Evolutionary conservation across 225 moss, liverwort and hornwort species (phyloP).

Genomic region (Pseudisothecium myosuroides): DNA sequence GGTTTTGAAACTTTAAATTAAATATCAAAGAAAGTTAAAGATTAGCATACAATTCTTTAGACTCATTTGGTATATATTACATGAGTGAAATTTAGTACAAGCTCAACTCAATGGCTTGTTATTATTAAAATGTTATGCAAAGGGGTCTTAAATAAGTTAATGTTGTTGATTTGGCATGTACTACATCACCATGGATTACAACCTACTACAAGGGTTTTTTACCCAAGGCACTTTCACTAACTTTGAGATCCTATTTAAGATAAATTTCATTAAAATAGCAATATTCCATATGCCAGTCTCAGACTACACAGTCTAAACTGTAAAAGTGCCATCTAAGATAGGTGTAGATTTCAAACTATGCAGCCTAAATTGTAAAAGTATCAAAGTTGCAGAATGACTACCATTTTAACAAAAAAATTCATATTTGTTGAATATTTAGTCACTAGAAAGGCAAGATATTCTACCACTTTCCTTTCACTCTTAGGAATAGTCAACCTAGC

Average conservation of each 20-base stretch:
- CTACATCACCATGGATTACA: background rate
- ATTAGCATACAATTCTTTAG: no score
- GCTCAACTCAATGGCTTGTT: rapidly evolving
- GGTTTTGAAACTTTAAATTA: background rate
- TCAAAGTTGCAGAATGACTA: no score
- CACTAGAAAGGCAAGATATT: background rate
- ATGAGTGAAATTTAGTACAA: background rate
- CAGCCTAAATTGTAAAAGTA: no score
- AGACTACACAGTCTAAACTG: no score
- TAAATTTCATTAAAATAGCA: no score
- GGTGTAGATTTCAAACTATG: no score
- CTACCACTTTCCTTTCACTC: rapidly evolving
- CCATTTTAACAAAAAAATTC: no score
- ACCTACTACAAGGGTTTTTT: background rate
- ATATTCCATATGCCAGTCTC: no score
- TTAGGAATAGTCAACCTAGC: background rate
- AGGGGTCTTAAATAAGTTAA: rapidly evolving
- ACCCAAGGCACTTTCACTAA: background rate
- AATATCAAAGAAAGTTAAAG: background rate
- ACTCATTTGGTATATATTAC: background rate
- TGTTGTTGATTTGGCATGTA: background rate
- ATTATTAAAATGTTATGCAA: background rate
- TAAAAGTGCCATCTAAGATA: no score
- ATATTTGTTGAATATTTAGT: background rate
- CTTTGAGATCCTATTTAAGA: background rate